phyloP scores from a whole-genome alignment of 2,329 filamentous ascomycete species.

The Cucurbitaria berberidis region DNA sequence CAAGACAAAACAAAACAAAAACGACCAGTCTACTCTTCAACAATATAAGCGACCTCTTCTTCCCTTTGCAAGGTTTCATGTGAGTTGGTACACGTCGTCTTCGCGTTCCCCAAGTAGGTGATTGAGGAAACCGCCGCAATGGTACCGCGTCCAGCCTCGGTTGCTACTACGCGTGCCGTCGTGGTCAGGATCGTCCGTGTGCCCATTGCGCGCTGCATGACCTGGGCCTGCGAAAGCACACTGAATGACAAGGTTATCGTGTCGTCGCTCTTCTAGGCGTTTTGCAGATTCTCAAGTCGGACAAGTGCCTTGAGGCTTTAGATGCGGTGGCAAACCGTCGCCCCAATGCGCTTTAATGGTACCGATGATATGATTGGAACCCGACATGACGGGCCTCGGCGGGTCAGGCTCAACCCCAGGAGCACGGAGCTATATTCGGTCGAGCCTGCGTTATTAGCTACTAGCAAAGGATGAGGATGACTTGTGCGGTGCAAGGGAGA shows the following conservation, averaged over 20 bases:
- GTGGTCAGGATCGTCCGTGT: conserved; percentile 23
- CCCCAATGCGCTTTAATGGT: conserved; percentile 18
- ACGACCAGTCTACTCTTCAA: conserved; percentile 11
- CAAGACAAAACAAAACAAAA: too few relatives aligned
- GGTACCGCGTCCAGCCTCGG: conserved; percentile 18
- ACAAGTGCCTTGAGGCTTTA: conserved; percentile 14
- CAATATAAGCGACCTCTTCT: conserved; percentile 1
- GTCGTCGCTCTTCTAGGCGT: conserved; percentile 19
- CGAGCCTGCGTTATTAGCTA: conserved; percentile 25
- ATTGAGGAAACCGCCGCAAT: conserved; percentile 15
- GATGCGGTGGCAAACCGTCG: conserved; percentile 13
- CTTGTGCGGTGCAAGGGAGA: conserved; percentile 14
- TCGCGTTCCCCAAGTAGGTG: background rate
- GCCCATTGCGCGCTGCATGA: conserved; percentile 11
- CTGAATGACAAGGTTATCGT: conserved; percentile 24
- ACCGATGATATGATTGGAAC: conserved; percentile 21
- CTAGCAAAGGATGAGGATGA: conserved; percentile 7
- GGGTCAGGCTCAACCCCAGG: background rate
- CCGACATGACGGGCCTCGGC: conserved; percentile 7
- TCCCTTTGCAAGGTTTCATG: background rate
- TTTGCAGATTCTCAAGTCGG: conserved; percentile 16
- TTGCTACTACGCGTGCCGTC: conserved; percentile 17
- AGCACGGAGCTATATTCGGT: conserved; percentile 7
- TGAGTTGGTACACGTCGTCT: background rate
- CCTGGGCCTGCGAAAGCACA: background rate